These are phyloP conservation scores for Metrosideros polymorpha DNA, from an alignment of 441 rosid species.

Conservation along the genomic window DNA sequence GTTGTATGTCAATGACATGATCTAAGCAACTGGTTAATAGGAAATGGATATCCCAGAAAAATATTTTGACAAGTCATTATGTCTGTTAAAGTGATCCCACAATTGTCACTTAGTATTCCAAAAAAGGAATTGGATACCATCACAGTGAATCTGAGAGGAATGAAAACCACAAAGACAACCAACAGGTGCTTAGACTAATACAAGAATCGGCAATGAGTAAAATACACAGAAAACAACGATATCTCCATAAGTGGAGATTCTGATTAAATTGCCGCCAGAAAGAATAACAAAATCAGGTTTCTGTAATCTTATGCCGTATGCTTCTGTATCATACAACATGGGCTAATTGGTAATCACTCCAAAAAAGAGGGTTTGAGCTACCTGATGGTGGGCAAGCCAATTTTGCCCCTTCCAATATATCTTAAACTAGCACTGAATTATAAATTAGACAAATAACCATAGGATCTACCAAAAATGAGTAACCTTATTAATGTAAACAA, in stretches of 20 bases:
- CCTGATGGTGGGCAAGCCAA: conserved; percentile 17
- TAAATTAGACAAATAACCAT: conserved; percentile 10
- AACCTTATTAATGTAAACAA: conserved; percentile 13
- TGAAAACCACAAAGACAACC: background rate
- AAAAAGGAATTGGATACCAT: background rate
- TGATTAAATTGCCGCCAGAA: background rate
- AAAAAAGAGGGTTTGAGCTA: conserved; percentile 9
- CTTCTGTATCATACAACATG: conserved; percentile 19
- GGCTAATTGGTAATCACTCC: conserved; percentile 1
- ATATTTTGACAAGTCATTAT: background rate
- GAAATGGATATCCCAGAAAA: background rate
- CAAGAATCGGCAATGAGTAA: background rate
- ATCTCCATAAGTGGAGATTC: background rate
- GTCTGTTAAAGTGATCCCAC: background rate
- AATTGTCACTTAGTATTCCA: background rate
- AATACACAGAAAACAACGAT: background rate
- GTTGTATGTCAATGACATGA: background rate
- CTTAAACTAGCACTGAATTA: conserved; percentile 9
- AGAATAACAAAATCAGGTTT: conserved; percentile 16
- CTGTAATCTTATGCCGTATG: conserved; percentile 7
- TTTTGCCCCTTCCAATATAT: conserved; percentile 8
- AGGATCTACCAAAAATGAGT: conserved; percentile 9
- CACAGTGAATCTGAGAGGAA: background rate
- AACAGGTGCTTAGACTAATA: background rate
- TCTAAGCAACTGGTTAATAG: background rate